Conservation (phyloP, 2,329 filamentous ascomycete genomes). For the Xylariomycetidae sp. region DNA sequence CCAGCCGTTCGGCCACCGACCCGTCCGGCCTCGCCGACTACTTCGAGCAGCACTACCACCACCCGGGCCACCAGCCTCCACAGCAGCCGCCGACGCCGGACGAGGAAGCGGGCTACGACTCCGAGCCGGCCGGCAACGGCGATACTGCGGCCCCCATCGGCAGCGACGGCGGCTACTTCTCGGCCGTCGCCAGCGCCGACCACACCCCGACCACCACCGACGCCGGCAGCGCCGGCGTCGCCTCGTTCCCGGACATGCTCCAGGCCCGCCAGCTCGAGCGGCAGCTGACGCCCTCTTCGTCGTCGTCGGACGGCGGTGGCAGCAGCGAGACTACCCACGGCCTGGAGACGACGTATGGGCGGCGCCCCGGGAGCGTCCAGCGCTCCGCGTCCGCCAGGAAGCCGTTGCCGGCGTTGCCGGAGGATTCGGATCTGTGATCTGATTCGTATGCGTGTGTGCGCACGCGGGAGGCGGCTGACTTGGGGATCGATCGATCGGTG, state of each 20-base stretch:
- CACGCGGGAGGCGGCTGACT: too few relatives aligned
- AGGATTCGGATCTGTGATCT: constrained; percentile 19
- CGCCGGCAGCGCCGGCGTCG: constrained; percentile 1
- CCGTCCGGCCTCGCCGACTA: constrained; percentile 10
- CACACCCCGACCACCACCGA: constrained; percentile 3
- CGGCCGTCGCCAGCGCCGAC: constrained; percentile 12
- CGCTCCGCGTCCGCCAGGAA: too few relatives aligned
- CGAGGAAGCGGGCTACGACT: constrained; percentile 25
- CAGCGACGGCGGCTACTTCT: too few relatives aligned
- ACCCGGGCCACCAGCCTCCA: too few relatives aligned
- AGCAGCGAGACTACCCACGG: constrained; percentile 10
- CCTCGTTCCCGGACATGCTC: constrained; percentile 15
- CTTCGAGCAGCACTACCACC: neutral
- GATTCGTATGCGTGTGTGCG: too few relatives aligned
- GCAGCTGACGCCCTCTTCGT: constrained; percentile 21
- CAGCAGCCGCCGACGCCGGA: constrained; percentile 20
- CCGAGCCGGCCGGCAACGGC: constrained; percentile 21
- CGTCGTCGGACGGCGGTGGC: constrained; percentile 4
- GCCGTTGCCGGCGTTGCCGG: constrained; percentile 29
- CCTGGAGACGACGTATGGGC: too few relatives aligned
- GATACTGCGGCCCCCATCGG: too few relatives aligned
- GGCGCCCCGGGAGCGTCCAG: too few relatives aligned
- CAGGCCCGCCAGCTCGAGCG: constrained; percentile 21
- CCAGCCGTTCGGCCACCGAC: constrained; percentile 19
- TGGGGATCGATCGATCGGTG: too few relatives aligned